A percentile compares a stretch with the other conserved stretches of the same genome.
Conservation (phyloP, 176 grass and related monocot species). For the Carex littledalei region DNA sequence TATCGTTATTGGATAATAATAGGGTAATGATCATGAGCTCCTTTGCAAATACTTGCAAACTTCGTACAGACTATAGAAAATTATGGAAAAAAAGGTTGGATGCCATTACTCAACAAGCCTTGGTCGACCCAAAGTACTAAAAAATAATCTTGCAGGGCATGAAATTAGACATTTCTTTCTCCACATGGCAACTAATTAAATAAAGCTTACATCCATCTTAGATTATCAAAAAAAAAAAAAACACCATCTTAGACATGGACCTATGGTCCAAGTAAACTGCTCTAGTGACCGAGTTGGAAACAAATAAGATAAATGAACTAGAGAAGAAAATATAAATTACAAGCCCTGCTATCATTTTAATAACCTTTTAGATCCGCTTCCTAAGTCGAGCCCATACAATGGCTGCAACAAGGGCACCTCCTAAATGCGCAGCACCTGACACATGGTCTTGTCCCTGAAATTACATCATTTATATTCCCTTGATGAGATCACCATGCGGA, state of each 20-base stretch:
- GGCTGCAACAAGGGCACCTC: constrained; percentile 66
- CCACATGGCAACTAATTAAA: neutral
- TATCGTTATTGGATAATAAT: neutral
- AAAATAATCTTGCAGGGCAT: neutral
- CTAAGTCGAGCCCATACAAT: constrained; percentile 61
- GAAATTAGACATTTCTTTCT: neutral
- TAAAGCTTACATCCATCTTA: neutral
- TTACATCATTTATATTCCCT: neutral
- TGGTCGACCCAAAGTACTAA: neutral
- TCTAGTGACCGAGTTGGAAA: neutral
- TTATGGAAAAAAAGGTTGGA: neutral
- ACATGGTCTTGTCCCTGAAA: constrained; percentile 43
- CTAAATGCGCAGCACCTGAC: constrained; percentile 72
- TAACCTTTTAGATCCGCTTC: constrained; percentile 25
- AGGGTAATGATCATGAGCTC: neutral
- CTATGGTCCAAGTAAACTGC: neutral
- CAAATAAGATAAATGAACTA: neutral
- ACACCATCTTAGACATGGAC: neutral
- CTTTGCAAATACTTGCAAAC: neutral
- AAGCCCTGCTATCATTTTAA: neutral
- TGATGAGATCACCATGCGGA: neutral
- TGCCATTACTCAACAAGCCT: neutral
- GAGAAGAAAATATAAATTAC: neutral
- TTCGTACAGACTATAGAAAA: neutral
- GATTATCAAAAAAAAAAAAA: too few species aligned